Evolutionary conservation across 129 eudicot species (phyloP).

Genomic region (Flaveria brownii): DNA sequence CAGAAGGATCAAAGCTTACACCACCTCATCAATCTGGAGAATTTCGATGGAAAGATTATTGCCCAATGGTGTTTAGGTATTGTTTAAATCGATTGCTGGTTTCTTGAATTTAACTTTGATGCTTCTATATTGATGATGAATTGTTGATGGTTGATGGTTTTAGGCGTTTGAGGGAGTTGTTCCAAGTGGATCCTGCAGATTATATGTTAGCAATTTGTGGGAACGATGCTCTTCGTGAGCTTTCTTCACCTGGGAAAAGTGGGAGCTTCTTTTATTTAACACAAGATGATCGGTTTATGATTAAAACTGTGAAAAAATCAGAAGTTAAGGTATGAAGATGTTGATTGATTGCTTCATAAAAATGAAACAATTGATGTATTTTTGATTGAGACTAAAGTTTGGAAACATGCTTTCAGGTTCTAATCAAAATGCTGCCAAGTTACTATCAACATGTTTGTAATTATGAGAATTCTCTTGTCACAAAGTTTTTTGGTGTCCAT

Average conservation of each 20-base stretch:
- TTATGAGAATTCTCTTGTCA: constrained; percentile 87
- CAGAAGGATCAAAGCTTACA: constrained; percentile 86
- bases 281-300: constrained; percentile 96
- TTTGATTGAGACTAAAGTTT: constrained; percentile 19
- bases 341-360: neutral
- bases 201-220: constrained; percentile 97
- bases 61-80: constrained; percentile 96
- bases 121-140: neutral
- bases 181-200: constrained; percentile 96
- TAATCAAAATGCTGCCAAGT: constrained; percentile 88
- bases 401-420: constrained; percentile 52
- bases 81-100: neutral
- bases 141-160: neutral
- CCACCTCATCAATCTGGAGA: constrained; percentile 93
- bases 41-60: constrained; percentile 96
- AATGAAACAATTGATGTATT: constrained; percentile 3
- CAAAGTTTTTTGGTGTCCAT: constrained; percentile 91
- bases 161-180: constrained; percentile 88
- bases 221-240: constrained; percentile 92
- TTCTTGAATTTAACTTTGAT: neutral
- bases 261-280: constrained; percentile 95
- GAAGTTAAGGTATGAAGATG: constrained; percentile 83
- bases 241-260: constrained; percentile 97
- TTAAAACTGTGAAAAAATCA: constrained; percentile 92
- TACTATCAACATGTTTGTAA: constrained; percentile 82